Evolutionary conservation across 1,284 basidiomycete species (phyloP), one percentile per base, ranked within the genome.

Genomic region (Pseudozyma tsukubaensis): DNA sequence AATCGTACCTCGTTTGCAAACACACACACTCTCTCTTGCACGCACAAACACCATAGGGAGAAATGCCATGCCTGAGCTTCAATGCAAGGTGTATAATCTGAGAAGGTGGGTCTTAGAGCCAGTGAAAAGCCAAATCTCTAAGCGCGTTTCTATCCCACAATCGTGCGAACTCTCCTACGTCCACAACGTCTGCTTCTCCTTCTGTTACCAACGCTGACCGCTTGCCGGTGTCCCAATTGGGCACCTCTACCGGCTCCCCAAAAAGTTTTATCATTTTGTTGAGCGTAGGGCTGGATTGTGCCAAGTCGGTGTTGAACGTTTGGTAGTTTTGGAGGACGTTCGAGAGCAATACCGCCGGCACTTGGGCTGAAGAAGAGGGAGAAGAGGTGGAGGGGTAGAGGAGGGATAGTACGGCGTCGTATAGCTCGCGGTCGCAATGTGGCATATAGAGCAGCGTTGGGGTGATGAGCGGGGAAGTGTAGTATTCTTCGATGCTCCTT

Each of bases 371-470:
- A 32, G 29, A 18, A 32, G 3, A 12, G 35, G 35, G 3, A 14
- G 21, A 14, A 45, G 16, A 11, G 42, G 29, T 3, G 32, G 44
- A 1, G 21, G 51, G 36, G 24, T 48, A 39, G 50, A 56, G 58
- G 49, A 48, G 53, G 16, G 58, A 36, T 10, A 71, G 54, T 1
- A 70, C 11, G 11, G 18, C 0, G 57, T 75, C 63, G 72, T 75
- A 75, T 3, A 75, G 54, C 1, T 50, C 35, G 16, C 59, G 21
- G 13, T 66, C 67, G 60, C 72, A 75, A 36, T 75, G 72, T 2
- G 72, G 72, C 72, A 75, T 75, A 44, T 71, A 75, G 1, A 71
- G 63, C 1, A 75, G 44, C 0, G 67, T 64, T 0, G 56, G 50
- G 4, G 34, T 16, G 8, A 9, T 1, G 12, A 58, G 42, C 14